Conservation (phyloP, 495 filamentous ascomycete genomes). For the Elasticomyces elasticus region DNA sequence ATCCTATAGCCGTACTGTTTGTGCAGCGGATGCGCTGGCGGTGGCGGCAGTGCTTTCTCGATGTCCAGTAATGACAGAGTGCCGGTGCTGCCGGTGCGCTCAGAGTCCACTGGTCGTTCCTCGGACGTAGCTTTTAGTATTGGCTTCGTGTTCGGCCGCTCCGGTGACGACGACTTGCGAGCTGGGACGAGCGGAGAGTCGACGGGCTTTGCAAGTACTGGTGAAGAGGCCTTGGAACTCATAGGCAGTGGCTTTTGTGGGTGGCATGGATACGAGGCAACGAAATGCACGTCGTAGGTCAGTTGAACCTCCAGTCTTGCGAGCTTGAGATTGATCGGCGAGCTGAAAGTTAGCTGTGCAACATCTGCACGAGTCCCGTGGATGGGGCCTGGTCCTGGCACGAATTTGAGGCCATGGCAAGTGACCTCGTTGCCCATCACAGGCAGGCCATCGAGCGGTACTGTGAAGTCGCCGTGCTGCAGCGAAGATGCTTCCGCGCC, state of each 20-base stretch:
- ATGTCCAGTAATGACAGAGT: conserved; percentile 10
- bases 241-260: conserved; percentile 6
- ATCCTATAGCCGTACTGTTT: conserved; percentile 23
- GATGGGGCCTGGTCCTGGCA: background rate
- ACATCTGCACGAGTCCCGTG: background rate
- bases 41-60: conserved; percentile 13
- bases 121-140: too few relatives aligned
- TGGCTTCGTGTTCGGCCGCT: background rate
- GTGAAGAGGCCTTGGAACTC: conserved; percentile 8
- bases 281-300: conserved; percentile 28
- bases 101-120: background rate
- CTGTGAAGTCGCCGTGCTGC: conserved; percentile 48
- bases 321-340: conserved; percentile 8
- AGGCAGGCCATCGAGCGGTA: conserved; percentile 38
- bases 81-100: background rate
- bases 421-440: conserved; percentile 14
- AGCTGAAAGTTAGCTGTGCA: conserved; percentile 27
- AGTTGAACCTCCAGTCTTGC: conserved; percentile 16
- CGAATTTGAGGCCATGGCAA: conserved; percentile 15
- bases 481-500: conserved; percentile 39
- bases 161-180: background rate
- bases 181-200: background rate
- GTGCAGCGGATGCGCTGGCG: conserved; percentile 29
- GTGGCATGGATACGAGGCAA: conserved; percentile 30
- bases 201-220: background rate